phyloP scores from a whole-genome alignment of 306 rosid species.

The Glycine latifolia region DNA sequence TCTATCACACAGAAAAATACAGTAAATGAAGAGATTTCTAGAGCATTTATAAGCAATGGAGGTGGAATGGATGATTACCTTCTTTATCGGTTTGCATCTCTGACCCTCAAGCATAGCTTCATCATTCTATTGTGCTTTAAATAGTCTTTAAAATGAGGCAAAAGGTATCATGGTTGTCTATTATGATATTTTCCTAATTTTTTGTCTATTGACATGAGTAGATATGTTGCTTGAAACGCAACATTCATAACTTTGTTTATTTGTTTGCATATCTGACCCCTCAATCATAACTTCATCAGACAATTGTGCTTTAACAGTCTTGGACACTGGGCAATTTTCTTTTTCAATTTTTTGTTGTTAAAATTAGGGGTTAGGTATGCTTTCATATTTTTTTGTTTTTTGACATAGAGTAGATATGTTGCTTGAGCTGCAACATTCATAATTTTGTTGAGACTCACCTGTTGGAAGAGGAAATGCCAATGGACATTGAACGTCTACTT shows the following conservation, averaged over 20 bases:
- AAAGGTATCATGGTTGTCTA: background rate
- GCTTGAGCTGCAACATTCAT: background rate
- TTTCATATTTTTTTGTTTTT: constrained; percentile 17
- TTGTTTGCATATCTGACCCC: background rate
- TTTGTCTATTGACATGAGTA: constrained; percentile 17
- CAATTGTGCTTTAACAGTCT: constrained; percentile 28
- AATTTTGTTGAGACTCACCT: constrained; percentile 12
- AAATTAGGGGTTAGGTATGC: background rate
- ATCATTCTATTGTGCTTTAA: constrained; percentile 30
- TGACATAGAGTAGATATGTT: constrained; percentile 10
- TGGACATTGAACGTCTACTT: constrained; percentile 40
- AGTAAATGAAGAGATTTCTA: constrained; percentile 72
- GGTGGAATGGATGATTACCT: constrained; percentile 61
- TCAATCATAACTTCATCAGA: constrained; percentile 32
- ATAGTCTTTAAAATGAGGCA: constrained; percentile 12
- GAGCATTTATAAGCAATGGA: constrained; percentile 50
- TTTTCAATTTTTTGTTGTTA: background rate
- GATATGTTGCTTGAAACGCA: background rate
- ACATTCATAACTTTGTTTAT: background rate
- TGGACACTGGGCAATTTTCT: background rate
- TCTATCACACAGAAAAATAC: constrained; percentile 72
- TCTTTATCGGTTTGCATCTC: constrained; percentile 75
- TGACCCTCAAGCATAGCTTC: constrained; percentile 28
- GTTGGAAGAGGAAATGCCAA: constrained; percentile 20
- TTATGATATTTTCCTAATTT: constrained; percentile 26